Percentiles rank a stretch among this genome's conserved stretches.
phyloP scores from a whole-genome alignment of 176 grass and related monocot genomes.

The Rhynchospora pubera region DNA sequence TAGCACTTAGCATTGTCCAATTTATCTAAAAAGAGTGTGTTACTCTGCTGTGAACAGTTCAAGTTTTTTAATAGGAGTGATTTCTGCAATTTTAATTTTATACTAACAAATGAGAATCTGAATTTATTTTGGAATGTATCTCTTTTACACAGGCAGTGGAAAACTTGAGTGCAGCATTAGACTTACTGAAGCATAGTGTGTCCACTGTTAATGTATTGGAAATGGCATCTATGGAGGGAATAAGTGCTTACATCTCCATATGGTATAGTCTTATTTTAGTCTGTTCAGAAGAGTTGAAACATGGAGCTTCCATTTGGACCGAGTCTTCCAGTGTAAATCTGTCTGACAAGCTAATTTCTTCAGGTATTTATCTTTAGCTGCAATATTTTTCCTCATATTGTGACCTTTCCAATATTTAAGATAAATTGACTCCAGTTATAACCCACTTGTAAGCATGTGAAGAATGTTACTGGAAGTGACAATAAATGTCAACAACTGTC shows the following conservation, averaged over 20 bases:
- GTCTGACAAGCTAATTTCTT: slow-evolving; percentile 10
- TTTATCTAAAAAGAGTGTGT: background rate
- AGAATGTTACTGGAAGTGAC: background rate
- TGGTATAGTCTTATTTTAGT: slow-evolving; percentile 17
- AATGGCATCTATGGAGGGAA: slow-evolving; percentile 13
- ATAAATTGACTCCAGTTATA: background rate
- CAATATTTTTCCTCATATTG: background rate
- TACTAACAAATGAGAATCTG: background rate
- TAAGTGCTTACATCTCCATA: slow-evolving; percentile 5
- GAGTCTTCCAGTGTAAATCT: background rate
- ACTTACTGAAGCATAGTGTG: slow-evolving; percentile 19
- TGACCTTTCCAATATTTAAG: background rate
- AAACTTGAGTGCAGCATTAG: slow-evolving; percentile 1
- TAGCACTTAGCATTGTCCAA: background rate
- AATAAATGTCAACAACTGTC: background rate
- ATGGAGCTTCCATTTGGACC: slow-evolving; percentile 19
- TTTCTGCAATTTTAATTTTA: background rate
- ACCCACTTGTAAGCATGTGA: background rate
- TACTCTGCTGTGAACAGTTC: background rate
- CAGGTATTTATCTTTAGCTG: background rate
- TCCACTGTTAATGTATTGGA: slow-evolving; percentile 5
- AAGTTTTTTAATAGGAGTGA: background rate
- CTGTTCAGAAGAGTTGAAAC: slow-evolving; percentile 18
- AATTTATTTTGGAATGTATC: background rate
- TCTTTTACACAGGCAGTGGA: slow-evolving; percentile 10